A percentile compares a stretch with the other conserved stretches of the same genome.
Evolutionary conservation across 23 red algal species (phyloP).

Genomic region (Gracilaria vermiculophylla): DNA sequence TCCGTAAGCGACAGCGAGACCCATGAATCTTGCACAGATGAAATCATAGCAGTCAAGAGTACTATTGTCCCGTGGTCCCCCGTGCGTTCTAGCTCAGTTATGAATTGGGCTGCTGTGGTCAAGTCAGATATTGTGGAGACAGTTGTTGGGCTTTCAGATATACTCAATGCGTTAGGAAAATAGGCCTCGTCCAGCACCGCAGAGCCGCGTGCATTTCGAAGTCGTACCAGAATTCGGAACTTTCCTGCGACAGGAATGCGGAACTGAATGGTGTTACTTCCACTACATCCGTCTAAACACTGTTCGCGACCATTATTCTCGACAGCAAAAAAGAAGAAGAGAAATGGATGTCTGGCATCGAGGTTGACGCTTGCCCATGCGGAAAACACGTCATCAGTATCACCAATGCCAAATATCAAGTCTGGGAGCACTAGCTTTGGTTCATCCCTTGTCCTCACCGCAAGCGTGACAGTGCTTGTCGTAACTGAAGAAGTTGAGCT

Average conservation of each 20-base stretch:
- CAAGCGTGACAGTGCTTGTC: background rate
- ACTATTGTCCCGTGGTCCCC: conserved; percentile 63
- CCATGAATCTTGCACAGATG: background rate
- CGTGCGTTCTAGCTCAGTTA: conserved; percentile 3
- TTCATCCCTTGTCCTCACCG: conserved; percentile 29
- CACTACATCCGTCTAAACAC: conserved; percentile 69
- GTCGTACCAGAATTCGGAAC: conserved; percentile 19
- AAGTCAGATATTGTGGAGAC: background rate
- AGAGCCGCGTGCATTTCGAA: conserved; percentile 37
- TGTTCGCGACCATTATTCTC: conserved; percentile 24
- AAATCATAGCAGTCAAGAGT: conserved; percentile 30
- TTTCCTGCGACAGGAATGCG: conserved; percentile 15
- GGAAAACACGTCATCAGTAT: conserved; percentile 29
- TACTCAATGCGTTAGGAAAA: background rate
- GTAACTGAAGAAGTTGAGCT: background rate
- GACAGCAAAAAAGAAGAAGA: conserved; percentile 58
- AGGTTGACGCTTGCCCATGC: conserved; percentile 57
- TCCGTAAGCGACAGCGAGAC: background rate
- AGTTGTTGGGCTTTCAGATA: background rate
- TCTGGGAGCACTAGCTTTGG: conserved; percentile 41
- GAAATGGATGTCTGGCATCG: conserved; percentile 30
- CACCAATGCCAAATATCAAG: background rate
- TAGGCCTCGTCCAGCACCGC: conserved; percentile 32
- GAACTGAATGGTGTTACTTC: conserved; percentile 45
- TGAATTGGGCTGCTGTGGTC: background rate